Base-by-base conservation (phyloP, 441 rosid species). In the Brassica balearica region DNA sequence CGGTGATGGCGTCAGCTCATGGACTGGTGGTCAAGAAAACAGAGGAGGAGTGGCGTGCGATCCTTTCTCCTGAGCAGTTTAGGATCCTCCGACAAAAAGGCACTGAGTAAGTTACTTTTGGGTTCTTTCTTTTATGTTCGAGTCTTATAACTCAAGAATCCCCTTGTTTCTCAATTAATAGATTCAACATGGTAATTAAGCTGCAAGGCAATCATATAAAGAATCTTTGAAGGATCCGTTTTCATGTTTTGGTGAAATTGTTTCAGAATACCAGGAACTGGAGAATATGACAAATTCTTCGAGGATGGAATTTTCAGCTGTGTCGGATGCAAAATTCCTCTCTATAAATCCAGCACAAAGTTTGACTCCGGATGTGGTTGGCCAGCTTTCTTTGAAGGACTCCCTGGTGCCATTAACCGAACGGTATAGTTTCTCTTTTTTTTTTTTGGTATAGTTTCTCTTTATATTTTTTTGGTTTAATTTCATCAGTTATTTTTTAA, bases 321-420 rank as follows among this genome's bases (percentile, higher is more conserved):
- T 72, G 86, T 92, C 9, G 96, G 91, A 75, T 93, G 98, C 69
- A 90, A 88, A 25, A 85, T 91, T 79, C 95, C 98, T 32, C 92
- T 91, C 2, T 90, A 93, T 75, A 87, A 14, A 66, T 91, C 96
- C 25, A 90, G 88, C 10, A 89, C 98, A 43, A 93, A 93, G 74
- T 93, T 93, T 61, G 75, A 90, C 53, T 83, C 96, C 0, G 91
- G 96, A 23, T 93, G 98, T 56, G 96, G 96, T 17, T 93, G 94
- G 96, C 98, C 98, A 19, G 95, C 95, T 72, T 93, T 93, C 82
- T 91, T 22, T 46, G 55, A 46, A 46, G 55, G 55, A 46, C 5
- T 46, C 55, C 55, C 55, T 46, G 55, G 55, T 46, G 55, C 55
- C 55, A 46, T 46, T 46, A 46, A 46, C 55, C 55, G 55, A 12